phyloP scores from a whole-genome alignment of 176 grass and related monocot genomes.

The Oryza rufipogon region DNA sequence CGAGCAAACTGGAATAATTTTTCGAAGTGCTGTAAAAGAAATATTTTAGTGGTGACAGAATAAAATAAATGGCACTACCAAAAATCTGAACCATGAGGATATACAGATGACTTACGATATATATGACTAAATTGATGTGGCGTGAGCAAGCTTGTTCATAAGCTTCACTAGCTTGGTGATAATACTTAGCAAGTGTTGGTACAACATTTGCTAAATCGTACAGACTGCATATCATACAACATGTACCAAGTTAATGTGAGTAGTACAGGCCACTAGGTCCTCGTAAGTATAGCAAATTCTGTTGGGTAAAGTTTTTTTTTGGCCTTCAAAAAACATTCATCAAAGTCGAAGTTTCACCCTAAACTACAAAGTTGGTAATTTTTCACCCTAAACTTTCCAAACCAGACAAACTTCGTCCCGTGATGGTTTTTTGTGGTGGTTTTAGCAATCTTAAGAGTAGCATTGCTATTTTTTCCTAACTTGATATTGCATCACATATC shows the following conservation, averaged over 20 bases:
- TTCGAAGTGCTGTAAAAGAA: conserved; percentile 77
- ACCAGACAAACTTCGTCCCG: too few species aligned
- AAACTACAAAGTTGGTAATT: too few species aligned
- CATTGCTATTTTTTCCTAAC: too few species aligned
- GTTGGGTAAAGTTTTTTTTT: not conserved
- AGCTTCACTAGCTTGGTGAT: conserved; percentile 97
- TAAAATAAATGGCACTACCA: conserved; percentile 2
- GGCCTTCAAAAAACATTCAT: too few species aligned
- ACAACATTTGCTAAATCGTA: conserved; percentile 96
- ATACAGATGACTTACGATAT: conserved; percentile 70
- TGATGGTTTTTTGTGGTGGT: too few species aligned
- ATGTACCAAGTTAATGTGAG: conserved; percentile 16
- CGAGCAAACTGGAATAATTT: conserved; percentile 92
- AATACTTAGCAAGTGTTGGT: conserved; percentile 90
- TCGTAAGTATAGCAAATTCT: not conserved
- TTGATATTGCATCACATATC: too few species aligned
- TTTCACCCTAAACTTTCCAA: too few species aligned
- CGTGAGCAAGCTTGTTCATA: conserved; percentile 92
- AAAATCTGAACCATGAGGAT: conserved; percentile 23
- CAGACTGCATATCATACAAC: conserved; percentile 47
- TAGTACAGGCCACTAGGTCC: not conserved
- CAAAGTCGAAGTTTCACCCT: too few species aligned
- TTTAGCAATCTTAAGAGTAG: too few species aligned
- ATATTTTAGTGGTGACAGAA: not conserved
- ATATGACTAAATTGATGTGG: conserved; percentile 98